These are phyloP conservation scores for Onygenales sp. DNA, from an alignment of 2,329 filamentous ascomycete genomes.

Conservation along the genomic window DNA sequence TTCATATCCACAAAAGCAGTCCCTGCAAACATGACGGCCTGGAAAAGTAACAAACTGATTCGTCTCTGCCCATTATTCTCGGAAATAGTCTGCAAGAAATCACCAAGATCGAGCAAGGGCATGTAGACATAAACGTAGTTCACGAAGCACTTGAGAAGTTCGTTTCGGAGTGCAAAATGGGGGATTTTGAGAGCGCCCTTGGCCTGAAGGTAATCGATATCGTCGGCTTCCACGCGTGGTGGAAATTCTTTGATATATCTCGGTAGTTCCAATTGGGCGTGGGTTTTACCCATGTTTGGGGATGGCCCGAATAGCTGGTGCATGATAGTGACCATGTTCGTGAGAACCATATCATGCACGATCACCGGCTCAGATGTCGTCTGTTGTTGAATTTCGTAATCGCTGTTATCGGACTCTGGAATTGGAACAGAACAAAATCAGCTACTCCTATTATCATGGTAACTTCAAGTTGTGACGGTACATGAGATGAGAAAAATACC, in stretches of 20 bases:
- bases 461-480: background rate
- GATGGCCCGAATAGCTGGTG: conserved; percentile 24
- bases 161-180: conserved; percentile 59
- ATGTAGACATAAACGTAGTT: conserved; percentile 92
- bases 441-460: background rate
- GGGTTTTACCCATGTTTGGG: conserved; percentile 41
- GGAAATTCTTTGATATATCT: conserved; percentile 74
- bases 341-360: conserved; percentile 3
- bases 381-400: background rate
- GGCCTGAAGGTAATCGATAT: conserved; percentile 70
- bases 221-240: conserved; percentile 64
- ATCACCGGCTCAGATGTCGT: background rate
- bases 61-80: conserved; percentile 60
- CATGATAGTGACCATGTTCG: conserved; percentile 27
- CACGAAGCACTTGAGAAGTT: conserved; percentile 70
- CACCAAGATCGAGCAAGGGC: conserved; percentile 66
- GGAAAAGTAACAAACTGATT: conserved; percentile 79
- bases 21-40: conserved; percentile 89
- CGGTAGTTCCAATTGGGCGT: conserved; percentile 40
- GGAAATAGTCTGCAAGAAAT: conserved; percentile 49
- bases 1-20: conserved; percentile 80
- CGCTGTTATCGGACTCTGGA: background rate
- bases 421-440: background rate
- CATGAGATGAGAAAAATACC: conserved; percentile 23
- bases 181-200: conserved; percentile 82